Evolutionary conservation across 2,329 filamentous ascomycete species (phyloP), one percentile per base, ranked within the genome.

Genomic region (Neonectria hederae): DNA sequence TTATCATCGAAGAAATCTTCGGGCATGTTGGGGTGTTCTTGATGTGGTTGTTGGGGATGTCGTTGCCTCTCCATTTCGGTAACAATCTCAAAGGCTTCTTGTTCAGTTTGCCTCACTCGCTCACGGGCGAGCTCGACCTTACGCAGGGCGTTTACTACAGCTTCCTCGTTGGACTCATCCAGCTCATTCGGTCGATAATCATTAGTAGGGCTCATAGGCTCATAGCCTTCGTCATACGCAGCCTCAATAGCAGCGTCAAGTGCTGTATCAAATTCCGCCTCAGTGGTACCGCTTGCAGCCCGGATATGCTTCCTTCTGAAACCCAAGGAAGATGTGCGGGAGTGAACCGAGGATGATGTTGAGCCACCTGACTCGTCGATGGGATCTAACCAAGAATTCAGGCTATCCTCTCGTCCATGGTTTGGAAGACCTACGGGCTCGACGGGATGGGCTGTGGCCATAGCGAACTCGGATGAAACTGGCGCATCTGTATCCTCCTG

Each of bases 191-290:
- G 30, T 8, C 64, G 68, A n/a, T 75, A 69, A n/a, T 83, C 79
- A n/a, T 83, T 79, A 24, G 82, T 80, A 7, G 84, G 78, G 19
- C 84, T 84, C 76, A 87, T 88, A 4, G 92, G 92, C 75, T 97
- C 94, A 67, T 93, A 92, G 0, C 92, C 92, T 67, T 97, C 94
- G 76, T 97, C 92, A 77, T 98, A 99, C 5, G 95, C 96, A 54
- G 95, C 95, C 78, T 98, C 96, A 9, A 98, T 94, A 14, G 96
- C 96, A 24, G 94, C 95, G 80, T 98, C 95, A 46, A 98, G 84
- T 4, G 96, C 96, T 9, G 93, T 94, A 78, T 97, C 94, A 69
- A 98, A 97, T 75, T 97, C 94, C 7, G 92, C 91, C 76, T 97
- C 93, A 0, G 93, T 96, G 30, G 86, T 89, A 48, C 89, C 89